Percentiles rank a stretch among this genome's conserved stretches.
Conservation (phyloP, 208 protist species). For the Leishmania mexicana region DNA sequence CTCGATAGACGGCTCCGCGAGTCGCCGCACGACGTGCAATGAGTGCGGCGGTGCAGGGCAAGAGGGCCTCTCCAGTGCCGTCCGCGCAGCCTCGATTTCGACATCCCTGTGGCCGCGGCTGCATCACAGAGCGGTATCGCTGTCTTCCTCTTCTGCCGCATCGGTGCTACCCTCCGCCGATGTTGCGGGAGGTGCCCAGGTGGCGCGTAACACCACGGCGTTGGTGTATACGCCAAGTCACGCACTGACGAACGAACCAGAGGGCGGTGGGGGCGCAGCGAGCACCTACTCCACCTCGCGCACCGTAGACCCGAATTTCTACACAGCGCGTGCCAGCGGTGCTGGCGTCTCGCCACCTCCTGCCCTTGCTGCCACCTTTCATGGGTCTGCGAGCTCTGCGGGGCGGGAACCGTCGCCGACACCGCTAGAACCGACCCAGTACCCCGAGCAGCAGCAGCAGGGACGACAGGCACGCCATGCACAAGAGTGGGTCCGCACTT, state of each 20-base stretch:
- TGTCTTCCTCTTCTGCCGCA: background rate
- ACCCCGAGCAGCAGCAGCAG: background rate
- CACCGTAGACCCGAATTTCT: background rate
- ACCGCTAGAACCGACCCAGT: background rate
- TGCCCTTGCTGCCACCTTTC: background rate
- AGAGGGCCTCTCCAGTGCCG: background rate
- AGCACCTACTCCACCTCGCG: background rate
- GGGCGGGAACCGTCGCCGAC: background rate
- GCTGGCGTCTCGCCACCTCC: background rate
- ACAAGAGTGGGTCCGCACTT: conserved; percentile 9
- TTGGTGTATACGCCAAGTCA: no score
- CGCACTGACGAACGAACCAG: background rate
- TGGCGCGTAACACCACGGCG: background rate
- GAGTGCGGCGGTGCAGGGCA: background rate
- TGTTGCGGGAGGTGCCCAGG: background rate
- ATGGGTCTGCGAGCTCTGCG: background rate
- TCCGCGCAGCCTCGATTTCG: conserved; percentile 19
- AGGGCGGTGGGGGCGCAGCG: background rate
- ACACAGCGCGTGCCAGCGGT: background rate
- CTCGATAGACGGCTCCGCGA: background rate
- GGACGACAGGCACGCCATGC: background rate
- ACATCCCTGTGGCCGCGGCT: conserved; percentile 18
- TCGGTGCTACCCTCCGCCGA: background rate
- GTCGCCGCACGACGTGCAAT: background rate
- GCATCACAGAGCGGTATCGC: background rate